A percentile compares a stretch with the other conserved stretches of the same genome.
phyloP scores from a whole-genome alignment of 2,329 filamentous ascomycete genomes.

The Botryosphaeria dothidea region DNA sequence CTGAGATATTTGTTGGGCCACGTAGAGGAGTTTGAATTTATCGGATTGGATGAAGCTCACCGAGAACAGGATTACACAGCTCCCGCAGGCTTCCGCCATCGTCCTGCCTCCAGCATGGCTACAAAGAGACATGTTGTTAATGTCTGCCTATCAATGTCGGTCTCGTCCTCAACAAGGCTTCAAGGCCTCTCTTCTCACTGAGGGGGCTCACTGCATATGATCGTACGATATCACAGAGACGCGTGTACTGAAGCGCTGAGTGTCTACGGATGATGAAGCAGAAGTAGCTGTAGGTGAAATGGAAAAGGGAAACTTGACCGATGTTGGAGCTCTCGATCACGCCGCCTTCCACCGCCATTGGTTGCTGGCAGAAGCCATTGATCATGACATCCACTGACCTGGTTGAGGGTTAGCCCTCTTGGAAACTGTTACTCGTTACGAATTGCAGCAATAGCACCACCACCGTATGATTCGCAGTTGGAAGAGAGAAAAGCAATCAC shows the following conservation, averaged over 20 bases:
- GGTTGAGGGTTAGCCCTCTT: not conserved
- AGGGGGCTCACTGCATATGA: constrained; percentile 6
- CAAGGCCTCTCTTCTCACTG: not conserved
- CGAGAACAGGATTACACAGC: not conserved
- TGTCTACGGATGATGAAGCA: not conserved
- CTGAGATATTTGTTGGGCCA: not conserved
- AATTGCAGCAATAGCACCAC: not conserved
- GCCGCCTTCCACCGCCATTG: not conserved
- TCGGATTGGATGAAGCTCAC: not conserved
- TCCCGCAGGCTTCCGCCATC: not conserved
- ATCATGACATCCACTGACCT: not conserved
- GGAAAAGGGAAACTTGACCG: not conserved
- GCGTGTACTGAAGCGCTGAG: constrained; percentile 1
- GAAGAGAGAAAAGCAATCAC: not conserved
- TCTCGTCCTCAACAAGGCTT: not conserved
- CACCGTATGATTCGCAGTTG: not conserved
- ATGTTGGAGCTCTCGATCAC: not conserved
- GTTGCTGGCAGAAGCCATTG: not conserved
- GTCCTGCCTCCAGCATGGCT: not conserved
- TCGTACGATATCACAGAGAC: not conserved
- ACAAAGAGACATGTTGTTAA: not conserved
- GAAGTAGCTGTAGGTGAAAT: not conserved
- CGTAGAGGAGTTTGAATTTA: not conserved
- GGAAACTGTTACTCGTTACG: constrained; percentile 2
- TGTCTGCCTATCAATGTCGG: not conserved